phyloP scores from a whole-genome alignment of 208 protist genomes.

The Trichomonas tenax region DNA sequence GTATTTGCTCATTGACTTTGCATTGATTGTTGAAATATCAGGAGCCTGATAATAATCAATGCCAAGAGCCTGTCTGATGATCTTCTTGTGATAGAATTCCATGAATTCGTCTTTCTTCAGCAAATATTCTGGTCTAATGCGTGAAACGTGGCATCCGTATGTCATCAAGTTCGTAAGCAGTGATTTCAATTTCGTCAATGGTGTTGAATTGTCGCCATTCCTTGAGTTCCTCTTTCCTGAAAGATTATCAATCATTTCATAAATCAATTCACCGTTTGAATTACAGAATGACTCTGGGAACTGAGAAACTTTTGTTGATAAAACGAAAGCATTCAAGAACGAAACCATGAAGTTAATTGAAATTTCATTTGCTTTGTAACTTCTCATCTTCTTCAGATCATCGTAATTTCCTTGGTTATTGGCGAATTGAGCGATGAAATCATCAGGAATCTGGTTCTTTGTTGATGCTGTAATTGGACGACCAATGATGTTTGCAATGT shows the following conservation, averaged over 20 bases:
- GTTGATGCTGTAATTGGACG: background rate
- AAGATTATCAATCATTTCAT: background rate
- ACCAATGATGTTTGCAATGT: background rate
- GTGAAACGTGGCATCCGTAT: background rate
- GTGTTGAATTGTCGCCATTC: background rate
- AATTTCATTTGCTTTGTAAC: background rate
- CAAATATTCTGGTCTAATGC: background rate
- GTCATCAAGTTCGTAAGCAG: background rate
- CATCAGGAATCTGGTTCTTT: background rate
- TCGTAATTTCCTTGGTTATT: background rate
- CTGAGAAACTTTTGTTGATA: background rate
- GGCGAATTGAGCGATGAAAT: background rate
- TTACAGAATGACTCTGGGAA: background rate
- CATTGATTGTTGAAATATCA: background rate
- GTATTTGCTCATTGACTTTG: background rate
- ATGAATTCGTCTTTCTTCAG: background rate
- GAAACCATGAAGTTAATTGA: background rate
- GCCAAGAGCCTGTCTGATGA: background rate
- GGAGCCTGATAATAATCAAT: background rate
- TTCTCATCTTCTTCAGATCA: background rate
- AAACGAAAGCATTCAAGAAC: background rate
- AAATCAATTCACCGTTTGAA: background rate
- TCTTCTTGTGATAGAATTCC: background rate
- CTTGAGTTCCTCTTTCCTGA: background rate
- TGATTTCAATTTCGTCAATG: background rate